These are phyloP conservation scores for Bryoglossum gracile DNA, from an alignment of 495 filamentous ascomycete species.

Conservation along the genomic window DNA sequence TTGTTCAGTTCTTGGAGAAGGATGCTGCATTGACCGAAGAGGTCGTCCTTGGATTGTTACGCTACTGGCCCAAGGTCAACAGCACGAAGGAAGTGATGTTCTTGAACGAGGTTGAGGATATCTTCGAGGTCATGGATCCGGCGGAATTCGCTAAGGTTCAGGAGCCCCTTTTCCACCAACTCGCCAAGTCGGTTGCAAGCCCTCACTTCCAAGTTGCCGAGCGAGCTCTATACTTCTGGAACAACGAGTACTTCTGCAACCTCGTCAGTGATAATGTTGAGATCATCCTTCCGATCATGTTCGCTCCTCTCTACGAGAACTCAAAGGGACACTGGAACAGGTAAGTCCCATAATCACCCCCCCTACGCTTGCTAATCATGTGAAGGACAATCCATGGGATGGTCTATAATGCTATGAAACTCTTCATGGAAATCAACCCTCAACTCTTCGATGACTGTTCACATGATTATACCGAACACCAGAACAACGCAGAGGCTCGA, in stretches of 20 bases:
- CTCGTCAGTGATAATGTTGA: constrained; percentile 98
- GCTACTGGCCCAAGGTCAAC: constrained; percentile 99
- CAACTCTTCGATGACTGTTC: constrained; percentile 98
- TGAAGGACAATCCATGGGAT: constrained; percentile 95
- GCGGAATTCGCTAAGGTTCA: constrained; percentile 98
- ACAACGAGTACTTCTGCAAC: constrained; percentile 99
- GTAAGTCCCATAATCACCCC: constrained; percentile 46
- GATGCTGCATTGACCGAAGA: constrained; percentile 96
- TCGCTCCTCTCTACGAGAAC: constrained; percentile 96
- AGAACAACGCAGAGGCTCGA: constrained; percentile 76
- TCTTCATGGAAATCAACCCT: constrained; percentile 99
- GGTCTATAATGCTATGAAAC: constrained; percentile 99
- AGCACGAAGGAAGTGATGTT: constrained; percentile 99
- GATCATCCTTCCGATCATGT: constrained; percentile 98
- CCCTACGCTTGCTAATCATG: constrained; percentile 8
- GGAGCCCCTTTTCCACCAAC: constrained; percentile 91
- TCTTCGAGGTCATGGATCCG: constrained; percentile 99
- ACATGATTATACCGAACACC: constrained; percentile 94
- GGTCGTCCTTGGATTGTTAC: constrained; percentile 87
- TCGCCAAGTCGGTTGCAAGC: constrained; percentile 96
- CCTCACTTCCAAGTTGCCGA: constrained; percentile 99
- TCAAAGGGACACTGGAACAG: constrained; percentile 99
- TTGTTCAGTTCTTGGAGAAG: constrained; percentile 98
- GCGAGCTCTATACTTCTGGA: constrained; percentile 98
- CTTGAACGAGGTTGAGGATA: constrained; percentile 98